Evolutionary conservation across 805 yeast genomes (phyloP).

Genomic region (Clavispora santaluciae): DNA sequence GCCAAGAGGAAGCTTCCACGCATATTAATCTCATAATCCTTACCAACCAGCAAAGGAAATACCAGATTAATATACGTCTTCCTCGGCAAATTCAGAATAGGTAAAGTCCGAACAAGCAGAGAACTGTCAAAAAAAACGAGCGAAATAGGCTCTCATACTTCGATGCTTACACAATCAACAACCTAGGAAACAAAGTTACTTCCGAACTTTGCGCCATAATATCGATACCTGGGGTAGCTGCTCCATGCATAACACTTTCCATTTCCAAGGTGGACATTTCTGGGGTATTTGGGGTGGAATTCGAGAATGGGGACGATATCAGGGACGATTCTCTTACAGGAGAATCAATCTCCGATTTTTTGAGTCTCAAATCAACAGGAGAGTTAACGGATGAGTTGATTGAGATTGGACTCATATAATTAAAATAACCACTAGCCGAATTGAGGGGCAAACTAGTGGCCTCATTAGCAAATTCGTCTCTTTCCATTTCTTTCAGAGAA

Average conservation of each 20-base stretch:
- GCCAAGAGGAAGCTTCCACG: constrained; percentile 15
- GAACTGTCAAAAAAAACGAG: constrained; percentile 15
- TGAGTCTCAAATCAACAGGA: constrained; percentile 36
- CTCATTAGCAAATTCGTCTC: background rate
- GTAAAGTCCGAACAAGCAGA: constrained; percentile 24
- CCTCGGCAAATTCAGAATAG: constrained; percentile 1
- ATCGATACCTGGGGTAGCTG: constrained; percentile 23
- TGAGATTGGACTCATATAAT: constrained; percentile 41
- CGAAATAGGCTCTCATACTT: background rate
- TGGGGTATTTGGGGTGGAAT: constrained; percentile 2
- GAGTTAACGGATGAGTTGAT: constrained; percentile 36
- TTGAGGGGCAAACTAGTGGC: background rate
- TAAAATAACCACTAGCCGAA: constrained; percentile 19
- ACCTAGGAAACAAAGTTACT: constrained; percentile 34
- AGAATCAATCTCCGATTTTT: constrained; percentile 4
- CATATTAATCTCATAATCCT: constrained; percentile 17
- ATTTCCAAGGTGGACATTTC: background rate
- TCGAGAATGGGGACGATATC: background rate
- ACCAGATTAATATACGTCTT: constrained; percentile 20
- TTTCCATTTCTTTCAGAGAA: background rate
- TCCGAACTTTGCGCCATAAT: constrained; percentile 44
- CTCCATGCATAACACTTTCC: constrained; percentile 2
- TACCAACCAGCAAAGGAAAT: constrained; percentile 10
- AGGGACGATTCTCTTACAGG: background rate
- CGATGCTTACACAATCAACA: background rate